Percentiles rank a stretch among this genome's conserved stretches.
Evolutionary conservation across 768 basidiomycete genomes (phyloP).

Genomic region (Suillus occidentalis): DNA sequence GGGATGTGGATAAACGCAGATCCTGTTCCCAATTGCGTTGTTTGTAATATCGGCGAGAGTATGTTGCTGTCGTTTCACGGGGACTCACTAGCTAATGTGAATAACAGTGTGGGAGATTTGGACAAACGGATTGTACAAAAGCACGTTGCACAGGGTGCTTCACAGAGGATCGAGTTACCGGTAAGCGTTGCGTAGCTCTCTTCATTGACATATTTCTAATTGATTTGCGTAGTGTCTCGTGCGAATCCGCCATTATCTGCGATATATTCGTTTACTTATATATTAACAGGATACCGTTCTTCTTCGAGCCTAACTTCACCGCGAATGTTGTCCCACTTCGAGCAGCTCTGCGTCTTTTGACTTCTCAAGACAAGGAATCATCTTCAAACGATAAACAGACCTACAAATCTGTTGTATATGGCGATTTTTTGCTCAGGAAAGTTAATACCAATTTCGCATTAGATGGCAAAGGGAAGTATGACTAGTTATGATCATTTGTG

Average conservation of each 20-base stretch:
- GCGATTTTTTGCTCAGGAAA: slow-evolving; percentile 73
- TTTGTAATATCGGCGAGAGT: slow-evolving; percentile 95
- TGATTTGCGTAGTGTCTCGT: slow-evolving; percentile 62
- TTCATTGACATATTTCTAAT: slow-evolving; percentile 10
- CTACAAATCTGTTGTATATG: slow-evolving; percentile 63
- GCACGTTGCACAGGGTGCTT: slow-evolving; percentile 88
- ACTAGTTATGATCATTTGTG: slow-evolving; percentile 9
- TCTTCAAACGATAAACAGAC: slow-evolving; percentile 26
- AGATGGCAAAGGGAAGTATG: slow-evolving; percentile 36
- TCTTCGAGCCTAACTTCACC: slow-evolving; percentile 89
- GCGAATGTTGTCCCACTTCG: slow-evolving; percentile 66
- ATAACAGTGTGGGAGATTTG: slow-evolving; percentile 86
- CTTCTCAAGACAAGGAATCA: slow-evolving; percentile 14
- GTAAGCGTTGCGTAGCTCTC: slow-evolving; percentile 18
- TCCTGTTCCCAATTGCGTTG: slow-evolving; percentile 78
- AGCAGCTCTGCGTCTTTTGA: slow-evolving; percentile 48
- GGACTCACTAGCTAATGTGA: slow-evolving; percentile 3
- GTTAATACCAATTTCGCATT: slow-evolving; percentile 71
- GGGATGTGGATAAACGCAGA: slow-evolving; percentile 84
- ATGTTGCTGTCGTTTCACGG: slow-evolving; percentile 25
- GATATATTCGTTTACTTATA: slow-evolving; percentile 7
- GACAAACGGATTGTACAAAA: slow-evolving; percentile 84
- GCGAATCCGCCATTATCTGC: slow-evolving; percentile 30
- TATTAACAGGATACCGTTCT: slow-evolving; percentile 74
- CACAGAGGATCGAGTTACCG: slow-evolving; percentile 74